These are phyloP conservation scores for Cymodocea nodosa DNA, from an alignment of 116 monocot species.

Conservation along the genomic window DNA sequence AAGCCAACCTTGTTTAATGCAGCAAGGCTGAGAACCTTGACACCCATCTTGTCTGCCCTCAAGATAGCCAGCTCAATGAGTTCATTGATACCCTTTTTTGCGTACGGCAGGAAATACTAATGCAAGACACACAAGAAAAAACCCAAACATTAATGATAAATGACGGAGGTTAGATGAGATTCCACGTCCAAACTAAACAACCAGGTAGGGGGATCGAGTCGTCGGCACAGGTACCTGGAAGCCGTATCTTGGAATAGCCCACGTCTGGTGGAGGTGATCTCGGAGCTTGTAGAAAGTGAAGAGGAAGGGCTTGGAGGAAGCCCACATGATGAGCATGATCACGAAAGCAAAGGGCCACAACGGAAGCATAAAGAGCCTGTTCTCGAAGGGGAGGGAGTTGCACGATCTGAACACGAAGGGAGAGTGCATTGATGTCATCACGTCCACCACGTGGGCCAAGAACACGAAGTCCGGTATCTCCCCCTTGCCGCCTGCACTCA, in stretches of 20 bases:
- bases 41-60: conserved; percentile 75
- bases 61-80: conserved; percentile 77
- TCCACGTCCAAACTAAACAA: too few species aligned
- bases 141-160: neutral
- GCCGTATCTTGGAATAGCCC: conserved; percentile 54
- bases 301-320: conserved; percentile 65
- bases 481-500: conserved; percentile 14
- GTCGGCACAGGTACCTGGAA: conserved; percentile 45
- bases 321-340: conserved; percentile 70
- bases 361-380: conserved; percentile 12
- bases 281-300: conserved; percentile 61
- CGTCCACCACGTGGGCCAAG: conserved; percentile 61
- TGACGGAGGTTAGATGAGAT: neutral
- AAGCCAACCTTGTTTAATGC: conserved; percentile 58
- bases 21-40: conserved; percentile 89
- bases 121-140: neutral
- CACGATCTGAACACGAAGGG: conserved; percentile 33
- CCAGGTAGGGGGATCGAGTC: too few species aligned
- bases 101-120: conserved; percentile 68
- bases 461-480: conserved; percentile 56
- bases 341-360: conserved; percentile 39
- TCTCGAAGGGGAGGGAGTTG: conserved; percentile 30
- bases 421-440: conserved; percentile 34
- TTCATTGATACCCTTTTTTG: conserved; percentile 57
- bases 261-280: conserved; percentile 45